phyloP scores from a whole-genome alignment of 257 asterid species.

The Rhazya stricta region DNA sequence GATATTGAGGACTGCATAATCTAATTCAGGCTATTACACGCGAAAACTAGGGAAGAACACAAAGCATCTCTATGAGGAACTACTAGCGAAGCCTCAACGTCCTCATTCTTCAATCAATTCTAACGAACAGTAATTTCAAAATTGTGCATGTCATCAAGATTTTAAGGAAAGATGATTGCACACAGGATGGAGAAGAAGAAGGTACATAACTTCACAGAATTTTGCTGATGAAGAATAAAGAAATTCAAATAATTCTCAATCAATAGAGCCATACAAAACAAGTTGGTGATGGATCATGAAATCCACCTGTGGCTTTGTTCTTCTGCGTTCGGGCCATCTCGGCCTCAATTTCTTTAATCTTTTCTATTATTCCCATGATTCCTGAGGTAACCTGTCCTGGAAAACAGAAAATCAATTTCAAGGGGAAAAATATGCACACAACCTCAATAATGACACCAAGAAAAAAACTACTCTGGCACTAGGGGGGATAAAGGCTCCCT shows the following conservation, averaged over 20 bases:
- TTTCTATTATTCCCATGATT: slow-evolving; percentile 92
- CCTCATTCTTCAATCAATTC: neutral
- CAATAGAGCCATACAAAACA: neutral
- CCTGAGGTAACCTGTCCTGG: slow-evolving; percentile 34
- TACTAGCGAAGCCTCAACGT: neutral
- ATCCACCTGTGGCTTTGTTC: slow-evolving; percentile 91
- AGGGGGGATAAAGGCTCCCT: neutral
- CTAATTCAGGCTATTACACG: neutral
- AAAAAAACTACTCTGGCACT: neutral
- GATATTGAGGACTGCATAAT: neutral
- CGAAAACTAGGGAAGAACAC: neutral
- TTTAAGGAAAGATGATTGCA: neutral
- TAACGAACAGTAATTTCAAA: neutral
- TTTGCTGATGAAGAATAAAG: neutral
- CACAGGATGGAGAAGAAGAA: neutral
- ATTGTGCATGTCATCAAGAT: neutral
- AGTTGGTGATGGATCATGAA: slow-evolving; percentile 1
- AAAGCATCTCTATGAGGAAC: neutral
- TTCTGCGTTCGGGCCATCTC: slow-evolving; percentile 99
- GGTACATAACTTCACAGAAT: neutral
- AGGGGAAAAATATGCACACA: neutral
- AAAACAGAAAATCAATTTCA: slow-evolving; percentile 14
- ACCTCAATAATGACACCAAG: neutral
- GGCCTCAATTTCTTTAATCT: slow-evolving; percentile 88
- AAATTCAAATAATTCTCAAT: neutral